phyloP scores from a whole-genome alignment of 768 basidiomycete genomes.

The Leccinellum albellum region DNA sequence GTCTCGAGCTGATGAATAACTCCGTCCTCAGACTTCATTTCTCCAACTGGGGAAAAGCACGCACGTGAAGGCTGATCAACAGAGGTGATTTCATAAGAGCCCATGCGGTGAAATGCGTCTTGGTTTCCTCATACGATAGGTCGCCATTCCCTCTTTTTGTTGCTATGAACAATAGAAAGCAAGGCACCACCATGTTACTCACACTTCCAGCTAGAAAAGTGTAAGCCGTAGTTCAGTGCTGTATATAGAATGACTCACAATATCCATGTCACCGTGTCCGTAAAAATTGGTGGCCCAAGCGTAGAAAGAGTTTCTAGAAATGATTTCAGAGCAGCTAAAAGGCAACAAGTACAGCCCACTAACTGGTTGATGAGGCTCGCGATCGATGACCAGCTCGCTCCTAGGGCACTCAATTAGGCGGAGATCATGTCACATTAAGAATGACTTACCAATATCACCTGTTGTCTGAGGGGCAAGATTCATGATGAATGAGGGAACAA shows the following conservation, averaged over 20 bases:
- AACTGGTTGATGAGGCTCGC: conserved; percentile 54
- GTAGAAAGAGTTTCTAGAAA: conserved; percentile 58
- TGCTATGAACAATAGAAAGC: not conserved
- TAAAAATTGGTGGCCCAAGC: conserved; percentile 64
- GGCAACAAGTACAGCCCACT: not conserved
- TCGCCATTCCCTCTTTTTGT: conserved; percentile 55
- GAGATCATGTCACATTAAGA: not conserved
- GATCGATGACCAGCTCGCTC: conserved; percentile 48
- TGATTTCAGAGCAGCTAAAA: not conserved
- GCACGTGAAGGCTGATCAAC: conserved; percentile 56
- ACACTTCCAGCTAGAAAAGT: conserved; percentile 51
- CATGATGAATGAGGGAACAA: not conserved
- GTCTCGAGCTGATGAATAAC: conserved; percentile 40
- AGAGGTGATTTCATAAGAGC: conserved; percentile 68
- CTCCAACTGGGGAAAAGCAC: conserved; percentile 16
- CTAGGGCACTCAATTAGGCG: conserved; percentile 22
- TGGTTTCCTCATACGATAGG: conserved; percentile 58
- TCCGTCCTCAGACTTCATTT: not conserved
- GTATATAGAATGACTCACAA: conserved; percentile 37
- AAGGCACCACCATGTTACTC: conserved; percentile 11
- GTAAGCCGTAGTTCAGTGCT: not conserved
- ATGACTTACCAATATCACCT: conserved; percentile 40
- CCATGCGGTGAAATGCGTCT: conserved; percentile 72
- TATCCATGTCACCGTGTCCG: conserved; percentile 67
- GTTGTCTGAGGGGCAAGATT: conserved; percentile 39